A percentile compares a stretch with the other conserved stretches of the same genome.
Evolutionary conservation across 441 rosid species (phyloP).

Genomic region (Raphanus hybrid): DNA sequence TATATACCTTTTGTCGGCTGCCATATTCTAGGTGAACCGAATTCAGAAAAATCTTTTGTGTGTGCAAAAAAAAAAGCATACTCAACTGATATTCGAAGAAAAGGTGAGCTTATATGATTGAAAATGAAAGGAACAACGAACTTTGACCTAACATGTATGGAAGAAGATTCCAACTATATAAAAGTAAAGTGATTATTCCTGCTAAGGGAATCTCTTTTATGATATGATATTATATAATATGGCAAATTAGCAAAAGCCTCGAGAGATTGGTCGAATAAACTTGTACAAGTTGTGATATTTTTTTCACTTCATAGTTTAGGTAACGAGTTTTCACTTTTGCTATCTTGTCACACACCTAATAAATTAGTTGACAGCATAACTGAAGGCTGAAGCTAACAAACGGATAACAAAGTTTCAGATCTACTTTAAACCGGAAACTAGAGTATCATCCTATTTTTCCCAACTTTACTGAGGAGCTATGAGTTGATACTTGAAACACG

Average conservation of each 20-base stretch:
- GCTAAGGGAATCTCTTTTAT: slow-evolving; percentile 15
- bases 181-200: neutral
- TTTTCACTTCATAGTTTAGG: slow-evolving; percentile 21
- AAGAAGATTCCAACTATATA: slow-evolving; percentile 32
- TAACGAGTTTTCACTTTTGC: slow-evolving; percentile 11
- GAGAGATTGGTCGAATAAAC: slow-evolving; percentile 22
- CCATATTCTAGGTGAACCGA: neutral
- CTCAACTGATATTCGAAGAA: neutral
- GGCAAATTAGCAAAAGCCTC: slow-evolving; percentile 4
- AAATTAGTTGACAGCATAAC: slow-evolving; percentile 21
- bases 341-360: slow-evolving; percentile 19
- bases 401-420: neutral
- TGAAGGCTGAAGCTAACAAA: slow-evolving; percentile 8
- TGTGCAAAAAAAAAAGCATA: neutral
- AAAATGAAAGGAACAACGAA: slow-evolving; percentile 17
- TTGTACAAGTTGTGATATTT: slow-evolving; percentile 12
- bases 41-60: neutral
- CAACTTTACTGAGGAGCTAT: neutral
- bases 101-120: slow-evolving; percentile 20
- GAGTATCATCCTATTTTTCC: neutral
- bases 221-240: neutral
- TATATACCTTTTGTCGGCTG: neutral
- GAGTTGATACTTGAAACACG: neutral
- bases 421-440: neutral
- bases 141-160: slow-evolving; percentile 22